Base-by-base conservation (phyloP, 2,329 filamentous ascomycete genomes). In the Arthrocladium fulminans region DNA sequence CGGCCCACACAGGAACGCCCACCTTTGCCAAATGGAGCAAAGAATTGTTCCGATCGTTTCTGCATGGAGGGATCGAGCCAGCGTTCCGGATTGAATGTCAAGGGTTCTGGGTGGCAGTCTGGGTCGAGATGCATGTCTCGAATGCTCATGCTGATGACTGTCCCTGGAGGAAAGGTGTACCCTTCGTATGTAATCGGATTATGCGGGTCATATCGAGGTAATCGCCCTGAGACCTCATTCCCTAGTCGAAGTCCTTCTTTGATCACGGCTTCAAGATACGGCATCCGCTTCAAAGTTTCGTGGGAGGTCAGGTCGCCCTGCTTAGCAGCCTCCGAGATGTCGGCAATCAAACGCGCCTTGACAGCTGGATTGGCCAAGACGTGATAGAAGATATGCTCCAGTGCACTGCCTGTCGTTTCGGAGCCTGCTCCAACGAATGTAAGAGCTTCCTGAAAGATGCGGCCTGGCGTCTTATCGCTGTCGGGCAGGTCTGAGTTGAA, bases 201-300 rank as follows among this genome's bases (percentile, higher is more conserved):
- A 9, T 55, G 39, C 5, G 48, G 58, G 19, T 55, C 47, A 24
- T 65, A 55, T 4, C 61, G 54, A 35, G 57, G 54, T 8, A 62
- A 48, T 7, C 64, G 61, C 7, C 51, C 53, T n/a, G 54, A 59
- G 2, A 63, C 58, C 6, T 63, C 64, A 49, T 61, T 60, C 27
- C 48, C 53, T 3, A 66, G 54, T 20, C 65, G 59, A 4, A 67
- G 47, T 1, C 58, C 58, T 51, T 67, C 65, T 35, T 62, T 56
- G 38, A 69, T 58, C 13, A 64, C 56, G 7, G 57, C 64, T n/a
- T 53, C 57, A 10, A 65, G 51, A 42, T 62, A 64, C 7, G 57
- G 58, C 3, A 63, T 48, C 40, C 57, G 55, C 55, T 70, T 65
- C 2, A 64, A 53, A n/a, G 59, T 40, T 43, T 63, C 60, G 17